phyloP scores from a whole-genome alignment of 2,329 filamentous ascomycete species.

The Ophiognomonia clavigignenti-juglandacearum region DNA sequence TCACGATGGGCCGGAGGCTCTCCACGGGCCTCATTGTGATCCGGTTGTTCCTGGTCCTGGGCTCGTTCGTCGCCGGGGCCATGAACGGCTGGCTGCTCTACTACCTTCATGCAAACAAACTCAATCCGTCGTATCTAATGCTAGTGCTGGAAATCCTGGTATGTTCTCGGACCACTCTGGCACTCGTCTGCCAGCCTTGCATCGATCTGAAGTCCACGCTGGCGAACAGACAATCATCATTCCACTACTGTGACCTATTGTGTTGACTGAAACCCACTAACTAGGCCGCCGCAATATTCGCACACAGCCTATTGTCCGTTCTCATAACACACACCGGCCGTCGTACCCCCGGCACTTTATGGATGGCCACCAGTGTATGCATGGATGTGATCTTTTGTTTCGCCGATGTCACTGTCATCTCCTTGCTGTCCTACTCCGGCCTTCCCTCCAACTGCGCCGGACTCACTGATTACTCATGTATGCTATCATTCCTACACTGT shows the following conservation, averaged over 20 bases:
- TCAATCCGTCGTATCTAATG: slow-evolving; percentile 25
- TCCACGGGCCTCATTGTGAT: slow-evolving; percentile 29
- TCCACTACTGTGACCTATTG: neutral
- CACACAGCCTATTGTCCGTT: slow-evolving; percentile 28
- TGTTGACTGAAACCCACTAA: neutral
- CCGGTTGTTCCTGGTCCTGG: slow-evolving; percentile 28
- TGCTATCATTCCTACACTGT: neutral
- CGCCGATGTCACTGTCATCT: slow-evolving; percentile 27
- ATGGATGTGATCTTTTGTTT: slow-evolving; percentile 27
- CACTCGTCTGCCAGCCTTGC: neutral
- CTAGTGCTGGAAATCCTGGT: slow-evolving; percentile 31
- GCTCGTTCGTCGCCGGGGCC: slow-evolving; percentile 24
- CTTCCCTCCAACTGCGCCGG: slow-evolving; percentile 30
- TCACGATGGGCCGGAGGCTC: slow-evolving; percentile 20
- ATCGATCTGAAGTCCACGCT: neutral
- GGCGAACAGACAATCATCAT: neutral
- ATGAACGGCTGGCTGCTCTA: slow-evolving; percentile 31
- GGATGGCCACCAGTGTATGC: slow-evolving; percentile 25
- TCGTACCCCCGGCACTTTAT: slow-evolving; percentile 19
- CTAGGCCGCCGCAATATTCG: slow-evolving; percentile 25
- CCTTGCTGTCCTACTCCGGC: slow-evolving; percentile 27
- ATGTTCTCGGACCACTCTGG: slow-evolving; percentile 14
- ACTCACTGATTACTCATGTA: slow-evolving; percentile 20
- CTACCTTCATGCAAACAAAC: slow-evolving; percentile 22
- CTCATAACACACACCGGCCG: slow-evolving; percentile 26